Percentiles rank a stretch among this genome's conserved stretches.
Evolutionary conservation across 1,284 basidiomycete species (phyloP).

Genomic region (Schizophyllum commune): DNA sequence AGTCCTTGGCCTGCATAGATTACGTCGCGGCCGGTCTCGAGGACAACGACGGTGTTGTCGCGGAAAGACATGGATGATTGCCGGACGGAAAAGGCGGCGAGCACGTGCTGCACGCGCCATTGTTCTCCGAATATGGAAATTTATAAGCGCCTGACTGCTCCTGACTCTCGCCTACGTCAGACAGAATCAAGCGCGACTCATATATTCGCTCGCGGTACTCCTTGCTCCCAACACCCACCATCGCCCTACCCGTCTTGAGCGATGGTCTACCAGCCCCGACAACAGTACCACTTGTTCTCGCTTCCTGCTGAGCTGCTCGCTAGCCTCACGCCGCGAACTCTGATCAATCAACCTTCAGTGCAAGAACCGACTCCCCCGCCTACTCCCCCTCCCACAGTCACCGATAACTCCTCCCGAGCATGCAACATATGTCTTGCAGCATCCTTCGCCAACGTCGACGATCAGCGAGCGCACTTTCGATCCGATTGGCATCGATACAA

Average conservation of each 20-base stretch:
- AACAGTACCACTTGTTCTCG: conserved; percentile 49
- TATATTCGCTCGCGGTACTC: neutral
- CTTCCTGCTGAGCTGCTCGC: conserved; percentile 63
- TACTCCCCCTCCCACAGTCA: conserved; percentile 16
- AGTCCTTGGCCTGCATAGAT: conserved; percentile 77
- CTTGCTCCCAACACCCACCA: too few relatives aligned
- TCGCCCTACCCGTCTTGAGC: too few relatives aligned
- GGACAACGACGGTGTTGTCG: conserved; percentile 73
- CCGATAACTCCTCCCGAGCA: conserved; percentile 38
- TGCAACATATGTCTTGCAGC: conserved; percentile 77
- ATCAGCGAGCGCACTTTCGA: conserved; percentile 84
- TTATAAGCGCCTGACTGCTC: neutral
- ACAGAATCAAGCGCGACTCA: neutral
- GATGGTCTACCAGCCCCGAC: conserved; percentile 30
- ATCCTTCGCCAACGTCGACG: conserved; percentile 67
- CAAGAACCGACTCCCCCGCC: conserved; percentile 24
- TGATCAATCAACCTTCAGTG: conserved; percentile 33
- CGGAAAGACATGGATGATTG: conserved; percentile 51
- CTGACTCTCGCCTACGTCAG: neutral
- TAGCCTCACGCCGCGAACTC: conserved; percentile 55
- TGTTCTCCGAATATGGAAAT: too few relatives aligned
- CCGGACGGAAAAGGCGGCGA: too few relatives aligned
- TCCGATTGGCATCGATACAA: conserved; percentile 99
- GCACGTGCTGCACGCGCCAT: too few relatives aligned
- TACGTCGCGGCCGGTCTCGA: conserved; percentile 68